Base-by-base conservation (phyloP, 306 rosid species). In the Gillenia trifoliata region DNA sequence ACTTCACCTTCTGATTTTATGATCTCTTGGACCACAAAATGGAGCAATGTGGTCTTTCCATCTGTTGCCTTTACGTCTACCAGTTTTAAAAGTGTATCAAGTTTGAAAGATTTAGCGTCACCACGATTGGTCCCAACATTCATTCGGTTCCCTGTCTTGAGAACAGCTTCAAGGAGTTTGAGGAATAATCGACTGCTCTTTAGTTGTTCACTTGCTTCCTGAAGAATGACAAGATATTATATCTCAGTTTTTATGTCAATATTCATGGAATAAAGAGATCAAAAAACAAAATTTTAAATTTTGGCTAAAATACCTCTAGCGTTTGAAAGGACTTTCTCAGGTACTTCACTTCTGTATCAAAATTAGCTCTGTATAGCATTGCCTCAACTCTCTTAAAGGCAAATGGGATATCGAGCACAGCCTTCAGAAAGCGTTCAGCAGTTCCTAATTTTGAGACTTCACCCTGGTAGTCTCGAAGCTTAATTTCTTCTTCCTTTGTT, bases 21-120 rank as follows among this genome's bases (percentile, higher is more conserved):
- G 68, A 94, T 94, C 92, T 94, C 99, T 85, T 94, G 97, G 78
- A 94, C 99, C 77, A 94, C 99, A 82, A 94, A 94, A 85, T 94
- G 99, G 66, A 94, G 97, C 75, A 94, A 74, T 68, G 99, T 92
- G 62, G 96, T 94, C 83, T 90, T 94, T 70, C 99, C 99, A 83
- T 94, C 99, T 1, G 96, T 92, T 79, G 96, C 99, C 85, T 94
- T 94, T 82, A 94, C 88, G 83, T 94, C 99, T 36, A 77, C 97
- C 20, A 94, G 91, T 84, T 94, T 94, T 72, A 94, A 83, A 71
- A 94, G 97, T 25, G 97, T 92, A 7, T 94, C 97, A 23, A 94
- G 89, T 82, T 94, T 94, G 79, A 94, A 94, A 69, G 99, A 86
- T 81, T 83, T 94, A 50, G 99, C 99, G 77, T 90, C 99, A 45